These are phyloP conservation scores for Pyrenophora seminiperda DNA, from an alignment of 2,329 filamentous ascomycete species.

Conservation along the genomic window DNA sequence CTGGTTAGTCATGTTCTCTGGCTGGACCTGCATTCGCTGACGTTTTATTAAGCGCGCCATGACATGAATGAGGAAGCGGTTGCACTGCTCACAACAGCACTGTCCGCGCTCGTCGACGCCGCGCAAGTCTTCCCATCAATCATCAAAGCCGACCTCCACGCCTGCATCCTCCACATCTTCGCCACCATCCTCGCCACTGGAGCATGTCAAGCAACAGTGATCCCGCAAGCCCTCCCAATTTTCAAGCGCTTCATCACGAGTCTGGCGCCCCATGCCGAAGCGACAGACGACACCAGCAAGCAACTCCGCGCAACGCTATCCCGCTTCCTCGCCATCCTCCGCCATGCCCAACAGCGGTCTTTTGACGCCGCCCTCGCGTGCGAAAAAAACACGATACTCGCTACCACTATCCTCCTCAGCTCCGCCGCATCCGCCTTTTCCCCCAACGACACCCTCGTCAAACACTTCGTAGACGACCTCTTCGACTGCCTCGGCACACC, in stretches of 20 bases:
- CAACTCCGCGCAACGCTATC: slow-evolving; percentile 83
- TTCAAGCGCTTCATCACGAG: slow-evolving; percentile 87
- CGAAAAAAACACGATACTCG: slow-evolving; percentile 90
- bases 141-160: slow-evolving; percentile 94
- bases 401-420: slow-evolving; percentile 86
- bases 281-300: slow-evolving; percentile 59
- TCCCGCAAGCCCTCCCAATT: slow-evolving; percentile 87
- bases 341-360: slow-evolving; percentile 76
- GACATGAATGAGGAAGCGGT: slow-evolving; percentile 87
- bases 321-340: slow-evolving; percentile 79
- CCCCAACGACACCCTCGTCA: slow-evolving; percentile 74
- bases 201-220: slow-evolving; percentile 82
- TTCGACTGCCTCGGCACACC: slow-evolving; percentile 81
- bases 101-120: slow-evolving; percentile 90
- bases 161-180: slow-evolving; percentile 96
- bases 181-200: slow-evolving; percentile 88
- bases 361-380: slow-evolving; percentile 78
- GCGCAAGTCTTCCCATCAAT: slow-evolving; percentile 95
- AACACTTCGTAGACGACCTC: slow-evolving; percentile 77
- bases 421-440: slow-evolving; percentile 75
- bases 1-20: slow-evolving; percentile 25
- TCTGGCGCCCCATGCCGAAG: slow-evolving; percentile 59
- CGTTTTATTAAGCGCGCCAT: slow-evolving; percentile 62
- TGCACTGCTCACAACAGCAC: slow-evolving; percentile 74
- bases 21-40: slow-evolving; percentile 38